Percentiles rank a stretch among this genome's conserved stretches.
Conservation (phyloP, 2,329 filamentous ascomycete genomes). For the Magnaporthiopsis incrustans region DNA sequence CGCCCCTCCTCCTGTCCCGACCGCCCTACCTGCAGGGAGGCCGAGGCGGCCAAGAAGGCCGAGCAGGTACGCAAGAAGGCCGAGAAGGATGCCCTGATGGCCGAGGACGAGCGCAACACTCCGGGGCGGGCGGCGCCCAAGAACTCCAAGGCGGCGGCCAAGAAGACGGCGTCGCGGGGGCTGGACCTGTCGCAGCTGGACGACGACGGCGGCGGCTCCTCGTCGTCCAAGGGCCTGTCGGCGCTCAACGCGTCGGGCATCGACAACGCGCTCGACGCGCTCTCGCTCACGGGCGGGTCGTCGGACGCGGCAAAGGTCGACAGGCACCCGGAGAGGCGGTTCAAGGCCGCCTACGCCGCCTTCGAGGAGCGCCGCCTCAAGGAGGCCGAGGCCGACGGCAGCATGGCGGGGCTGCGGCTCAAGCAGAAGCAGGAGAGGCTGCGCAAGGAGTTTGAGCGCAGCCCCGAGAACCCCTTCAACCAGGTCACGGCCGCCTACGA, state of each 20-base stretch:
- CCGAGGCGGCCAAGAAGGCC: conserved; percentile 74
- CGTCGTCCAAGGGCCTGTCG: conserved; percentile 32
- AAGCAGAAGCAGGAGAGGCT: conserved; percentile 81
- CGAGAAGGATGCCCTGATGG: conserved; percentile 74
- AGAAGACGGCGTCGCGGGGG: conserved; percentile 56
- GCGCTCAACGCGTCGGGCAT: conserved; percentile 79
- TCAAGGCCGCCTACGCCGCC: conserved; percentile 74
- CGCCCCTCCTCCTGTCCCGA: neutral
- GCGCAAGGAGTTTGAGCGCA: conserved; percentile 88
- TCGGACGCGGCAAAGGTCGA: conserved; percentile 63
- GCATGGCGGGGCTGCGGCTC: conserved; percentile 61
- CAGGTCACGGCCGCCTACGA: conserved; percentile 72
- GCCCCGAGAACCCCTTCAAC: conserved; percentile 92
- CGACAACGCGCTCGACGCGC: conserved; percentile 85
- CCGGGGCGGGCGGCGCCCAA: conserved; percentile 54
- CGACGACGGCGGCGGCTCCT: conserved; percentile 15
- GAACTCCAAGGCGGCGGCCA: conserved; percentile 58
- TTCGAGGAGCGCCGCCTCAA: conserved; percentile 74
- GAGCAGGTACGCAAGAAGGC: conserved; percentile 84
- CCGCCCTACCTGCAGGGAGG: conserved; percentile 50
- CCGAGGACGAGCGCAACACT: conserved; percentile 68
- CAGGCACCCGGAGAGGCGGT: conserved; percentile 78
- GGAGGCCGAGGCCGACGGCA: conserved; percentile 80
- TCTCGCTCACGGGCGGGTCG: conserved; percentile 52
- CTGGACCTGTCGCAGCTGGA: conserved; percentile 67